phyloP scores from a whole-genome alignment of 768 basidiomycete species.

The Lactarius quietus region DNA sequence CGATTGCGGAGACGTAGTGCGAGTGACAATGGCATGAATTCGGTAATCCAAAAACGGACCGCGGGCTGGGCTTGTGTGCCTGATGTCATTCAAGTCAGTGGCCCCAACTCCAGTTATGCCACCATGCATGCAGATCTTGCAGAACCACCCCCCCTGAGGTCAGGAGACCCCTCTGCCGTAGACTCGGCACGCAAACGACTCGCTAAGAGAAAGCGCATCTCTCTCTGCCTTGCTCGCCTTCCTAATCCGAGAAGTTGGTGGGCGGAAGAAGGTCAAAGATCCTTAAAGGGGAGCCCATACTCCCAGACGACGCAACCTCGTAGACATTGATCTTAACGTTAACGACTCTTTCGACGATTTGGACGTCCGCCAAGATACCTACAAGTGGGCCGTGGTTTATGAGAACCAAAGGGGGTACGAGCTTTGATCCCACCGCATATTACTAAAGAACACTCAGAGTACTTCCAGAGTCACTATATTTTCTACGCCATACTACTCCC shows the following conservation, averaged over 20 bases:
- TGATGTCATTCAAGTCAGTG: conserved; percentile 10
- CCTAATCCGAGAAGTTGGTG: neutral
- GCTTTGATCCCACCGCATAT: neutral
- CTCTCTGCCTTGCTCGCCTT: neutral
- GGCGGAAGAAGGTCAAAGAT: neutral
- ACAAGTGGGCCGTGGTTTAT: conserved; percentile 74
- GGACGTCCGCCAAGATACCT: conserved; percentile 44
- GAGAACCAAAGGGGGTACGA: conserved; percentile 79
- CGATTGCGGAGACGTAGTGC: neutral
- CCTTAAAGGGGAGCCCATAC: neutral
- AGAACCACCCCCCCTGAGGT: conserved; percentile 13
- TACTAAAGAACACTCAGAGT: neutral
- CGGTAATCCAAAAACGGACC: neutral
- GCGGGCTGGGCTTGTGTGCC: neutral
- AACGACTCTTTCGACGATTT: conserved; percentile 5
- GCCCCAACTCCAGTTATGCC: neutral
- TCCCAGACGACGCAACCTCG: neutral
- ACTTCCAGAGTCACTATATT: conserved; percentile 57
- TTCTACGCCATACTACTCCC: conserved; percentile 70
- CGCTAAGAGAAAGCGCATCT: neutral
- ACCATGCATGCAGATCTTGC: conserved; percentile 13
- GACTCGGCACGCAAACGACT: conserved; percentile 12
- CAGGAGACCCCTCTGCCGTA: conserved; percentile 1
- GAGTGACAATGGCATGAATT: neutral
- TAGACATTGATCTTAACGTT: conserved; percentile 16